These are phyloP conservation scores for Papiliotrema flavescens DNA, from an alignment of 1,284 basidiomycete species.

Conservation along the genomic window DNA sequence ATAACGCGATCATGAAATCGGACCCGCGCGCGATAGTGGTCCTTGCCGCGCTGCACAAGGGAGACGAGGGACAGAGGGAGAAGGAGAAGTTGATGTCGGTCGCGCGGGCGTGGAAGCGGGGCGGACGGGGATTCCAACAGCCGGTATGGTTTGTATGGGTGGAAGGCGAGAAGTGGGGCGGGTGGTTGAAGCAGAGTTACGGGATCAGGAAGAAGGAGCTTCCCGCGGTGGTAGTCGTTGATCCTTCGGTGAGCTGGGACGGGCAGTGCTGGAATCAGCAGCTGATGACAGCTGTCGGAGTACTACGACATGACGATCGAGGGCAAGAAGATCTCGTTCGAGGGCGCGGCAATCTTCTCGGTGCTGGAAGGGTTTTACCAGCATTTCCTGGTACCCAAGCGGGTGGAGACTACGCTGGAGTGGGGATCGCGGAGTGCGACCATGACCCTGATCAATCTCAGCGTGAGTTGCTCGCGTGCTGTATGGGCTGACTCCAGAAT, in stretches of 20 bases:
- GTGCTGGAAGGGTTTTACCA: conserved; percentile 65
- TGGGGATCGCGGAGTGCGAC: conserved; percentile 39
- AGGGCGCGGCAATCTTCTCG: conserved; percentile 60
- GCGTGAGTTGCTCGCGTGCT: conserved; percentile 15
- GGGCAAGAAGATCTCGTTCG: conserved; percentile 65
- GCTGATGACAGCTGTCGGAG: conserved; percentile 19
- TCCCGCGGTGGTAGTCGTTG: conserved; percentile 66
- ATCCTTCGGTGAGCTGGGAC: conserved; percentile 63
- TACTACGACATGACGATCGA: conserved; percentile 57
- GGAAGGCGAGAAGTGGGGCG: conserved; percentile 71
- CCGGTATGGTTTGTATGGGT: conserved; percentile 82
- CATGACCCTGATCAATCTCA: conserved; percentile 25
- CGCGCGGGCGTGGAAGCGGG: conserved; percentile 61
- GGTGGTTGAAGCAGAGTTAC: conserved; percentile 86
- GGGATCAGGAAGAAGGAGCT: conserved; percentile 54
- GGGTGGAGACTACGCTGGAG: conserved; percentile 40
- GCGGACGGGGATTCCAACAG: conserved; percentile 47
- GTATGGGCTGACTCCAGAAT: conserved; percentile 2
- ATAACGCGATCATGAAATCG: conserved; percentile 74
- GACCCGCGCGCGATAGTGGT: conserved; percentile 70
- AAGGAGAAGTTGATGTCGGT: conserved; percentile 56
- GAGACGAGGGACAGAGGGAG: conserved; percentile 50
- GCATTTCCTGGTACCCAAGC: conserved; percentile 57
- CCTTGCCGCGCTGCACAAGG: conserved; percentile 54
- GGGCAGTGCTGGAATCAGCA: not conserved